Evolutionary conservation across 148 eudicot genomes (phyloP).

Genomic region (Rhododendron molle): DNA sequence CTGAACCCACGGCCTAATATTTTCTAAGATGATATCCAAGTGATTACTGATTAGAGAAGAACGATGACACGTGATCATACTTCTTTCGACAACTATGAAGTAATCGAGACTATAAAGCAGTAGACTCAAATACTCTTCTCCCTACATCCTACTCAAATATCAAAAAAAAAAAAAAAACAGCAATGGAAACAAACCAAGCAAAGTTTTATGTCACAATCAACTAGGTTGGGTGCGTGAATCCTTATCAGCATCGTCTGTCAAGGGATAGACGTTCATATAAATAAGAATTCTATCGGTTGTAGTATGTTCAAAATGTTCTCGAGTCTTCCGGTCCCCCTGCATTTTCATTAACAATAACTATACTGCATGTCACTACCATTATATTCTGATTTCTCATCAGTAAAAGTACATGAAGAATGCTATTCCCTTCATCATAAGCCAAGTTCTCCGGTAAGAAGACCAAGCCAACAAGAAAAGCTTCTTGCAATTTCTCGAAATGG

Average conservation of each 20-base stretch:
- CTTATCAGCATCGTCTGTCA: neutral
- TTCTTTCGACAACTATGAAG: neutral
- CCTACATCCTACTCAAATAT: neutral
- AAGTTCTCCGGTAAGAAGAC: neutral
- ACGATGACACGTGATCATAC: neutral
- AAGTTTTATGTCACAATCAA: neutral
- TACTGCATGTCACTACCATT: neutral
- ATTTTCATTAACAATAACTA: neutral
- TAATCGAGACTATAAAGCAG: neutral
- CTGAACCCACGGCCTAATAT: neutral
- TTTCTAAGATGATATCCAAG: neutral
- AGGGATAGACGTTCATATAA: neutral
- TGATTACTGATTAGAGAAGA: neutral
- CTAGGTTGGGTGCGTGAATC: neutral
- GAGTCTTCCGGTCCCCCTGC: neutral
- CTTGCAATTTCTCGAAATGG: neutral
- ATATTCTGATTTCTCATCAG: neutral
- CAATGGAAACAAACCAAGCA: neutral
- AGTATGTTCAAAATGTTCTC: neutral
- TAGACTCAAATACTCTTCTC: neutral
- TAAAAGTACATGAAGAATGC: neutral
- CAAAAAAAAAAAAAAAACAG: neutral
- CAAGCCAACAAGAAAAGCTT: neutral
- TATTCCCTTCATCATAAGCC: neutral
- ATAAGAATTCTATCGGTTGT: neutral